Evolutionary conservation across 148 eudicot genomes (phyloP).

Genomic region (Linanthus parryae): DNA sequence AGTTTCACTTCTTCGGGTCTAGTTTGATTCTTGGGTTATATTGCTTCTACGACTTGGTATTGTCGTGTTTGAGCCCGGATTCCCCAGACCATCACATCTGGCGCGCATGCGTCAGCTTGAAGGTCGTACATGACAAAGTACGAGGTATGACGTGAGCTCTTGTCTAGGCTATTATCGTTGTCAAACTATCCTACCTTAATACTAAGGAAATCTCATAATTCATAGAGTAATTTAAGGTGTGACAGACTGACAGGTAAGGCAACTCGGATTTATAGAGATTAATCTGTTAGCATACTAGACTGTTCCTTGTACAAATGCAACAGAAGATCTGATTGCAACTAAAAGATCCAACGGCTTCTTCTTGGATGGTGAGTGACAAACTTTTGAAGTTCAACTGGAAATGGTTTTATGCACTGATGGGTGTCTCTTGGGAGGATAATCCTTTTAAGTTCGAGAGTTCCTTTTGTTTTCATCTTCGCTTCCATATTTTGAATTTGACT

Average conservation of each 20-base stretch:
- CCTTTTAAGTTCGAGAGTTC: background rate
- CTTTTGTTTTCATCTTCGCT: too few relatives aligned
- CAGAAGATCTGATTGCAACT: constrained; percentile 13
- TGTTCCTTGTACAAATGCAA: constrained; percentile 12
- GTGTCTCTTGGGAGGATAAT: too few relatives aligned
- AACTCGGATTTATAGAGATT: constrained; percentile 16
- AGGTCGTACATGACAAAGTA: background rate
- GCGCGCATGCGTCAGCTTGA: background rate
- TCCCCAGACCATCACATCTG: background rate
- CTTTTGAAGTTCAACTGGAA: too few relatives aligned
- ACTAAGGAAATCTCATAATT: too few relatives aligned
- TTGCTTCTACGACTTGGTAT: too few relatives aligned
- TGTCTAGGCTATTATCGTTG: too few relatives aligned
- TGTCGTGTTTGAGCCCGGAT: too few relatives aligned
- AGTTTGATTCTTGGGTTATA: too few relatives aligned
- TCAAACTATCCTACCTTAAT: too few relatives aligned
- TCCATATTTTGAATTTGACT: background rate
- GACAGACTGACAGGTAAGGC: constrained; percentile 9
- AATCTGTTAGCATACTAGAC: constrained; percentile 13
- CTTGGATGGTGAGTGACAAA: constrained; percentile 27
- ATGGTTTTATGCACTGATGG: too few relatives aligned
- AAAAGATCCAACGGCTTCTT: constrained; percentile 15
- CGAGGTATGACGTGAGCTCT: background rate
- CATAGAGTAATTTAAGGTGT: too few relatives aligned
- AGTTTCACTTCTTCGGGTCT: too few relatives aligned